A percentile compares a stretch with the other conserved stretches of the same genome.
Conservation (phyloP, 179 eudicot species). For the Camellia oleifera region DNA sequence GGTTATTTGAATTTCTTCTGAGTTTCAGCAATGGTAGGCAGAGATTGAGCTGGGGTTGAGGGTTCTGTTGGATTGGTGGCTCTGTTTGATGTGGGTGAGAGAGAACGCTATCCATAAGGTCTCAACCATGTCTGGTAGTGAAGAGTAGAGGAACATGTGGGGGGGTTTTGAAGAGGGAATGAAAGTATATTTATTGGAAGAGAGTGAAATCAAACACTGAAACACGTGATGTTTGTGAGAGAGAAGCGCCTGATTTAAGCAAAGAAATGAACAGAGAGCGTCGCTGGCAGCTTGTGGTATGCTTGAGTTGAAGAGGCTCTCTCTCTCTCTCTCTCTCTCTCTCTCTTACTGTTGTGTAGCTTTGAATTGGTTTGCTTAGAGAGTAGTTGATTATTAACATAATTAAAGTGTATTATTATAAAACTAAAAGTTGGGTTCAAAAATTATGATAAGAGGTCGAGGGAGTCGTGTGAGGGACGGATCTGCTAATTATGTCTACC, state of each 20-base stretch:
- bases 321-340: neutral
- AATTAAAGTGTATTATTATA: neutral
- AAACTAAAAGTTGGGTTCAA: neutral
- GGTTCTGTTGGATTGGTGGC: conserved; percentile 8
- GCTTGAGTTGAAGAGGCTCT: conserved; percentile 1
- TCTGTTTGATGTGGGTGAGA: conserved; percentile 1
- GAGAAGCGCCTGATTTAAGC: conserved; percentile 10
- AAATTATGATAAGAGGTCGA: neutral
- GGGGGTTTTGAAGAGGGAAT: neutral
- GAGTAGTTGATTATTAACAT: neutral
- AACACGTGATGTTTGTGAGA: conserved; percentile 2
- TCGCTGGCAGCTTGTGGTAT: neutral
- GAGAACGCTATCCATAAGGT: conserved; percentile 13
- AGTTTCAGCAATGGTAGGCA: conserved; percentile 10
- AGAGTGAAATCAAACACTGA: conserved; percentile 10
- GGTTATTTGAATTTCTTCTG: conserved; percentile 11
- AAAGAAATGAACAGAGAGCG: neutral
- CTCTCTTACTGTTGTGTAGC: neutral
- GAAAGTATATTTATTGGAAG: neutral
- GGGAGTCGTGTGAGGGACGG: conserved; percentile 5
- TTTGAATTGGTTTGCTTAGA: neutral
- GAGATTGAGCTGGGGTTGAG: neutral
- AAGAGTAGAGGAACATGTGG: neutral
- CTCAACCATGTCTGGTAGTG: conserved; percentile 15
- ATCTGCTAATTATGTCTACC: conserved; percentile 6